Percentiles rank a stretch among this genome's conserved stretches.
These are phyloP conservation scores for Cavenderia fasciculata DNA, from an alignment of 78 protist genomes.

Conservation along the genomic window DNA sequence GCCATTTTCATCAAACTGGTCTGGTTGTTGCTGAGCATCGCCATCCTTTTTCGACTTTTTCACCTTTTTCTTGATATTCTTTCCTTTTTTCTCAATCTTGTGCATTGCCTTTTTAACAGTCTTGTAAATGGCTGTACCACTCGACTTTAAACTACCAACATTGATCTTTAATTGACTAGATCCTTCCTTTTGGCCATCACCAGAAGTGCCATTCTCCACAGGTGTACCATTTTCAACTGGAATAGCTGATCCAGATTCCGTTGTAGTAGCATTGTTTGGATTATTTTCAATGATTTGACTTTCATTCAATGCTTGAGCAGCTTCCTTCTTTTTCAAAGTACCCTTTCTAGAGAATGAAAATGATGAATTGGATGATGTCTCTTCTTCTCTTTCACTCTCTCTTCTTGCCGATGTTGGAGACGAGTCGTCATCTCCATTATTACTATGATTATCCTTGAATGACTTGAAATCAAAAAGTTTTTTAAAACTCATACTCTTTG, in stretches of 20 bases:
- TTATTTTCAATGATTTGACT: too few species aligned
- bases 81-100: slow-evolving; percentile 31
- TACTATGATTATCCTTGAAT: not conserved
- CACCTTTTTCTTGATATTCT: slow-evolving; percentile 26
- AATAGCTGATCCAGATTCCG: not conserved
- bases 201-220: not conserved
- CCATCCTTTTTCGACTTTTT: not conserved
- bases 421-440: too few species aligned
- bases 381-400: too few species aligned
- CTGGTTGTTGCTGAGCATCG: not conserved
- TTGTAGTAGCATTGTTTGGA: not conserved
- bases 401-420: too few species aligned
- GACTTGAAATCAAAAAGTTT: slow-evolving; percentile 15
- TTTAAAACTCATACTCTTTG: slow-evolving; percentile 18
- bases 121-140: slow-evolving; percentile 43
- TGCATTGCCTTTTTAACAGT: slow-evolving; percentile 50
- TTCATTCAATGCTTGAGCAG: too few species aligned
- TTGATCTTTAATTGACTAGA: too few species aligned
- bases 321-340: too few species aligned
- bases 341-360: too few species aligned
- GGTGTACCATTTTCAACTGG: slow-evolving; percentile 5
- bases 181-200: too few species aligned
- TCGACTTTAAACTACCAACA: slow-evolving; percentile 16
- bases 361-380: too few species aligned
- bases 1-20: not conserved